These are phyloP conservation scores for Tuctoria greenei DNA, from an alignment of 176 grass and related monocot species.

Conservation along the genomic window DNA sequence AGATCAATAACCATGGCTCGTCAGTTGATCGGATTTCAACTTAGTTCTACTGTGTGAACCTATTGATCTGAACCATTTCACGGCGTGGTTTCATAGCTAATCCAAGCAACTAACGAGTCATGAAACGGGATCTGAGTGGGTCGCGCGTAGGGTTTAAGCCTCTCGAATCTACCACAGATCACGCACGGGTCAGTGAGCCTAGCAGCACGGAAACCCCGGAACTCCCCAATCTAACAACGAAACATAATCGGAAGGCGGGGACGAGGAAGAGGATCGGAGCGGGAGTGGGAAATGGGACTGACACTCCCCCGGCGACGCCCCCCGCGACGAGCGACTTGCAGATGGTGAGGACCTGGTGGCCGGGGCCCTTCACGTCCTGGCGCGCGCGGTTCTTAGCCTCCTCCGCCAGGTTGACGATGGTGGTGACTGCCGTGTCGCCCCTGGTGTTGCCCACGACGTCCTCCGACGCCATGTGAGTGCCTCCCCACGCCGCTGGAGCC, in stretches of 20 bases:
- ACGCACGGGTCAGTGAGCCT: neutral
- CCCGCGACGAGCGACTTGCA: conserved; percentile 93
- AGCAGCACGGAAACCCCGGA: neutral
- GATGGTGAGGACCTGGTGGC: conserved; percentile 72
- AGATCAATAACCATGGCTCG: too few relatives aligned
- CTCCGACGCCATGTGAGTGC: conserved; percentile 76
- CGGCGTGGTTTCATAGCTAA: neutral
- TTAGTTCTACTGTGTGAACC: too few relatives aligned
- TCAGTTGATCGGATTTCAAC: too few relatives aligned
- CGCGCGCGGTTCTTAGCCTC: conserved; percentile 95
- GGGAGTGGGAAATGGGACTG: conserved; percentile 20
- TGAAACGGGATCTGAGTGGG: conserved; percentile 27
- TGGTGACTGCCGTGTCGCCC: conserved; percentile 87
- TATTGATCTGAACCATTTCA: too few relatives aligned
- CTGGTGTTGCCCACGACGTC: conserved; percentile 97
- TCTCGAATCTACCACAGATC: conserved; percentile 21
- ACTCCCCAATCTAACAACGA: neutral
- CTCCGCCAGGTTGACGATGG: conserved; percentile 94
- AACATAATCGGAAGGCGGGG: neutral
- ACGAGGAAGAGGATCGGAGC: neutral
- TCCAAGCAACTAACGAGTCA: neutral
- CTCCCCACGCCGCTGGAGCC: neutral
- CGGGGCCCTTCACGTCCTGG: conserved; percentile 82
- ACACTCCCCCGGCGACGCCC: conserved; percentile 90
- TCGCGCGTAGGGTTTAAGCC: conserved; percentile 29